A percentile compares a stretch with the other conserved stretches of the same genome.
Conservation (phyloP, 108 stramenopile species). For the Seminavis robusta region DNA sequence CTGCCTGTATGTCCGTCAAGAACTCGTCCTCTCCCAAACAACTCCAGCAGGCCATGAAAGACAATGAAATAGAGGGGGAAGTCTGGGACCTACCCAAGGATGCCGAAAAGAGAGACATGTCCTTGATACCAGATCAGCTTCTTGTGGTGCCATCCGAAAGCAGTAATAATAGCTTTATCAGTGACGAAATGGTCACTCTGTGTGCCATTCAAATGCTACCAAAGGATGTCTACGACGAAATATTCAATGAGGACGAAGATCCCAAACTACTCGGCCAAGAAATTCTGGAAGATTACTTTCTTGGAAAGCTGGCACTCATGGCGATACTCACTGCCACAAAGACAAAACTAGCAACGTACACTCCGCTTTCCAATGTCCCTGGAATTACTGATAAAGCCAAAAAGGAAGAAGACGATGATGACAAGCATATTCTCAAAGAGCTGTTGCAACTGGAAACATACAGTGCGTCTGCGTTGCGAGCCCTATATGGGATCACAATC, state of each 20-base stretch:
- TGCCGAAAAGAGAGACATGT: too few species aligned
- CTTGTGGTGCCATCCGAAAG: slow-evolving; percentile 1
- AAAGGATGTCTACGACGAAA: slow-evolving; percentile 52
- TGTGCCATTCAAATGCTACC: slow-evolving; percentile 61
- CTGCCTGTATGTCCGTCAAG: slow-evolving; percentile 35
- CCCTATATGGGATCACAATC: slow-evolving; percentile 6
- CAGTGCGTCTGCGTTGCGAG: neutral
- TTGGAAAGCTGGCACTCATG: slow-evolving; percentile 61
- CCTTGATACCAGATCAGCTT: neutral
- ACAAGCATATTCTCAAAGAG: slow-evolving; percentile 7
- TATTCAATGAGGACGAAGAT: slow-evolving; percentile 14
- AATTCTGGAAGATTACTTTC: slow-evolving; percentile 60
- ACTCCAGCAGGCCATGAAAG: slow-evolving; percentile 15
- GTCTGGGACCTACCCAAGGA: slow-evolving; percentile 22
- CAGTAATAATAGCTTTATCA: neutral
- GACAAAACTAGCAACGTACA: slow-evolving; percentile 25
- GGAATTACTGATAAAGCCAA: neutral
- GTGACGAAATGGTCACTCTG: slow-evolving; percentile 67
- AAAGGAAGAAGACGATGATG: slow-evolving; percentile 4
- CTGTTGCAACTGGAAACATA: slow-evolving; percentile 4
- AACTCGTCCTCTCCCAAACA: slow-evolving; percentile 20
- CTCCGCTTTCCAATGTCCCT: slow-evolving; percentile 1
- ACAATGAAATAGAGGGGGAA: slow-evolving; percentile 14
- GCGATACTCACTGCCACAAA: slow-evolving; percentile 42
- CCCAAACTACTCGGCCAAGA: slow-evolving; percentile 15